These are phyloP conservation scores for Stellera chamaejasme DNA, from an alignment of 345 rosid genomes.

Conservation along the genomic window DNA sequence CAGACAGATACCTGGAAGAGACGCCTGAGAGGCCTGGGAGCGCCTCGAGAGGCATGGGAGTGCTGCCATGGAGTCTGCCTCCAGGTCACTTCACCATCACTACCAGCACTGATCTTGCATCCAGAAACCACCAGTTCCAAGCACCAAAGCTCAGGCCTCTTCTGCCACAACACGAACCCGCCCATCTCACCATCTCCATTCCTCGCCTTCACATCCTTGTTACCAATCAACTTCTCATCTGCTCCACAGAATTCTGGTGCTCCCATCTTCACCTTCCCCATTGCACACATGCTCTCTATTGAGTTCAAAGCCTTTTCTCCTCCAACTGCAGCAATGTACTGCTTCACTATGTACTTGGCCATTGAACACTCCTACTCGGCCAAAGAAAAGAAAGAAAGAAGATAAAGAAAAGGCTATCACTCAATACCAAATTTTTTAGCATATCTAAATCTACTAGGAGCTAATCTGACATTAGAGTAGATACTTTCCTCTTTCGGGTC, in stretches of 20 bases:
- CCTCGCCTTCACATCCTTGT: constrained; percentile 36
- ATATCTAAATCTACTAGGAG: too few relatives aligned
- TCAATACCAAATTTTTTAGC: neutral
- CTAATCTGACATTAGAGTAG: neutral
- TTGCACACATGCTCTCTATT: constrained; percentile 29
- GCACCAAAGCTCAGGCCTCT: constrained; percentile 79
- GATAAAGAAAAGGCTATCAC: neutral
- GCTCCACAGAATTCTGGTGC: constrained; percentile 25
- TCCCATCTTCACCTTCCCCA: constrained; percentile 32
- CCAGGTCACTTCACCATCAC: constrained; percentile 87
- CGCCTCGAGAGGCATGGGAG: constrained; percentile 85
- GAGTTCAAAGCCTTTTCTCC: constrained; percentile 16
- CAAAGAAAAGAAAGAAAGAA: neutral
- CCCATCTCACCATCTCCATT: constrained; percentile 51
- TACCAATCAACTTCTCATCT: neutral
- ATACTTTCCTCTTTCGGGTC: neutral
- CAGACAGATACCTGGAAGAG: constrained; percentile 56
- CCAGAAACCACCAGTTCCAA: constrained; percentile 75
- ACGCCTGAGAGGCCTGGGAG: constrained; percentile 79
- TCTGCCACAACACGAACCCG: constrained; percentile 67
- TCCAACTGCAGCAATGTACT: constrained; percentile 27
- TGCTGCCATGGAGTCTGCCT: constrained; percentile 93
- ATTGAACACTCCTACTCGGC: constrained; percentile 21
- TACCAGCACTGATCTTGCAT: constrained; percentile 81
- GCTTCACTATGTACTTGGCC: constrained; percentile 33